These are phyloP conservation scores for Boletus sp. DNA, from an alignment of 1,284 basidiomycete genomes.

Conservation along the genomic window DNA sequence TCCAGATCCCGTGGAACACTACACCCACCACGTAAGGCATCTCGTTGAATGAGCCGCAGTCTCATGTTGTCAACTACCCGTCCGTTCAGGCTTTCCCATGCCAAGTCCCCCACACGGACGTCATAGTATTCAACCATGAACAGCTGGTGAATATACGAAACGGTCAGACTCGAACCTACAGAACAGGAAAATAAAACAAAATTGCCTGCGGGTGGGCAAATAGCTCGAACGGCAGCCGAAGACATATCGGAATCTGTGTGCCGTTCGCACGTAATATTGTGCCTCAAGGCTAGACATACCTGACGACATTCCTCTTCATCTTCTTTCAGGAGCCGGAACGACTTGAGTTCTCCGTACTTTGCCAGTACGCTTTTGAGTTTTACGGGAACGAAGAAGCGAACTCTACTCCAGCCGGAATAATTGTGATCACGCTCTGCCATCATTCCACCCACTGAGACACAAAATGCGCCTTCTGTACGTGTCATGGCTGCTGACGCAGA, in stretches of 20 bases:
- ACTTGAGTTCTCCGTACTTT: constrained; percentile 34
- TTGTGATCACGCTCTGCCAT: constrained; percentile 20
- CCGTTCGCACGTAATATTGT: constrained; percentile 1
- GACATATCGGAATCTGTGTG: constrained; percentile 2
- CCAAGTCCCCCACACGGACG: constrained; percentile 47
- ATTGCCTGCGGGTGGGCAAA: constrained; percentile 1
- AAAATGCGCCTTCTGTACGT: constrained; percentile 40
- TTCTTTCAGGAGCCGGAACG: constrained; percentile 29
- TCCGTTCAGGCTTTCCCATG: constrained; percentile 41
- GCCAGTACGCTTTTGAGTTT: constrained; percentile 31
- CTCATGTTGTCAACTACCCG: constrained; percentile 44
- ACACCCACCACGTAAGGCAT: constrained; percentile 20
- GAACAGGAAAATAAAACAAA: constrained; percentile 1
- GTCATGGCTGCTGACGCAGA: constrained; percentile 37
- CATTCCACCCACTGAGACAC: constrained; percentile 35
- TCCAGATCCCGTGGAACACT: constrained; percentile 24
- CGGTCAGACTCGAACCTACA: constrained; percentile 19
- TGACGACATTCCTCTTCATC: constrained; percentile 26
- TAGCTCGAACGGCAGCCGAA: constrained; percentile 7
- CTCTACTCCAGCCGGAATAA: constrained; percentile 21
- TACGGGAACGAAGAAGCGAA: constrained; percentile 27
- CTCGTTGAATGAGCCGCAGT: constrained; percentile 29
- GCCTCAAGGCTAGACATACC: constrained; percentile 23
- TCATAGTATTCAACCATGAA: constrained; percentile 66
- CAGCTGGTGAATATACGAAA: constrained; percentile 29